A percentile compares a stretch with the other conserved stretches of the same genome.
Evolutionary conservation across 495 filamentous ascomycete species (phyloP).

Genomic region (Aspergillus bridgeri): DNA sequence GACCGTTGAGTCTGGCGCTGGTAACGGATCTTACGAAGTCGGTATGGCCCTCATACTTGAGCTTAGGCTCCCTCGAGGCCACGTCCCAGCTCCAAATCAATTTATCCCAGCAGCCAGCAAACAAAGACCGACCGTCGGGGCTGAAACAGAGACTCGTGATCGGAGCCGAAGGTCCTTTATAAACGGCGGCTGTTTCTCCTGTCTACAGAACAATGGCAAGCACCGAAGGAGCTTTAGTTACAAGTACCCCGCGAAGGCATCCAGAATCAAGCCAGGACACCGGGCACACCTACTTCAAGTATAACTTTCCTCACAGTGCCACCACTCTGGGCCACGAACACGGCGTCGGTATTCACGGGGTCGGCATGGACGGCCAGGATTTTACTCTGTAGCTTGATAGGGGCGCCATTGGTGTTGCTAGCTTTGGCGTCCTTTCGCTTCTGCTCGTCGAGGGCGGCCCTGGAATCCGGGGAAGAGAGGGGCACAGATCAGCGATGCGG

Average conservation of each 20-base stretch:
- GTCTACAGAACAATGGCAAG: constrained; percentile 31
- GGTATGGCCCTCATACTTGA: constrained; percentile 70
- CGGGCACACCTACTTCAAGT: constrained; percentile 66
- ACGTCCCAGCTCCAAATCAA: constrained; percentile 79
- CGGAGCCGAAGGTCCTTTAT: constrained; percentile 73
- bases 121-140: constrained; percentile 57
- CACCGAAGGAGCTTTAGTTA: constrained; percentile 8
- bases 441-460: constrained; percentile 67
- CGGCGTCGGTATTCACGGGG: constrained; percentile 53
- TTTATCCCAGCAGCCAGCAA: constrained; percentile 93
- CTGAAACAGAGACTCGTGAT: constrained; percentile 74
- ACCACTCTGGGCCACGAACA: constrained; percentile 81
- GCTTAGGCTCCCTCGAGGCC: constrained; percentile 44
- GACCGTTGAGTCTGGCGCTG: constrained; percentile 49
- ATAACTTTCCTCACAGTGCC: constrained; percentile 70
- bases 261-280: constrained; percentile 1
- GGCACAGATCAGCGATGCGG: constrained; percentile 12
- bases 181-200: constrained; percentile 50
- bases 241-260: constrained; percentile 1
- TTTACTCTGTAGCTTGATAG: constrained; percentile 79
- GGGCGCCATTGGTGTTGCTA: constrained; percentile 75
- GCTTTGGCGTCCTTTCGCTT: constrained; percentile 75
- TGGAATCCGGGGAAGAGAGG: constrained; percentile 26
- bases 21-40: constrained; percentile 85
- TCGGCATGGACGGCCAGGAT: constrained; percentile 73